These are phyloP conservation scores for Camellia oleifera DNA, from an alignment of 179 eudicot species.

Conservation along the genomic window DNA sequence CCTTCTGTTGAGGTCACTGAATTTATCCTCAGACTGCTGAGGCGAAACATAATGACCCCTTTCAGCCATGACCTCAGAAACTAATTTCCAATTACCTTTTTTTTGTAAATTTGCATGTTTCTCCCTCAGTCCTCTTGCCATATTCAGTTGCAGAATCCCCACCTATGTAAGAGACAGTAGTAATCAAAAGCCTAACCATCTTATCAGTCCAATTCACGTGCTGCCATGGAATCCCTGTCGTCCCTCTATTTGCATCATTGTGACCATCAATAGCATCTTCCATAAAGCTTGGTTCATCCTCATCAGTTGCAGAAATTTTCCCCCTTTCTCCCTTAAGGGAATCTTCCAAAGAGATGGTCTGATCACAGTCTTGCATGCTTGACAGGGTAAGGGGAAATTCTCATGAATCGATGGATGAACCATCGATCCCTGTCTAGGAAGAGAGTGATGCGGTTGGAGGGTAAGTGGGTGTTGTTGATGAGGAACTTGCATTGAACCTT, in stretches of 20 bases:
- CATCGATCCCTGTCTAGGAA: conserved; percentile 34
- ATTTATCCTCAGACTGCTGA: conserved; percentile 57
- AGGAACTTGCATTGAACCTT: conserved; percentile 46
- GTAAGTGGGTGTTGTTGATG: conserved; percentile 38
- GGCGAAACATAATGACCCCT: conserved; percentile 54
- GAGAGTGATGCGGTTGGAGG: conserved; percentile 28
- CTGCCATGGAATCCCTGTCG: conserved; percentile 42
- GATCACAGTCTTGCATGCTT: conserved; percentile 38
- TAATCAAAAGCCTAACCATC: conserved; percentile 50
- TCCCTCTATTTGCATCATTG: conserved; percentile 34
- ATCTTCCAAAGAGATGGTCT: conserved; percentile 31
- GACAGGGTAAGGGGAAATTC: conserved; percentile 46
- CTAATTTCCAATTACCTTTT: conserved; percentile 53
- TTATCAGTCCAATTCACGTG: conserved; percentile 53
- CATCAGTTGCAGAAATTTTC: conserved; percentile 50
- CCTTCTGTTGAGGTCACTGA: conserved; percentile 50
- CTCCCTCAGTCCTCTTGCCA: conserved; percentile 29
- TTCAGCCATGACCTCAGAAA: conserved; percentile 53
- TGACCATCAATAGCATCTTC: conserved; percentile 47
- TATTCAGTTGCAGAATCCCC: conserved; percentile 34
- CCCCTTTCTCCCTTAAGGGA: conserved; percentile 36
- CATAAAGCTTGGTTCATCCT: conserved; percentile 53
- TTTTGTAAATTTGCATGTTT: conserved; percentile 38
- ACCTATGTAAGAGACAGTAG: conserved; percentile 46
- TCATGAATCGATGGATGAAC: conserved; percentile 32